Evolutionary conservation across 371 early-diverging fungal species (phyloP).

Genomic region (Mortierella sp.): DNA sequence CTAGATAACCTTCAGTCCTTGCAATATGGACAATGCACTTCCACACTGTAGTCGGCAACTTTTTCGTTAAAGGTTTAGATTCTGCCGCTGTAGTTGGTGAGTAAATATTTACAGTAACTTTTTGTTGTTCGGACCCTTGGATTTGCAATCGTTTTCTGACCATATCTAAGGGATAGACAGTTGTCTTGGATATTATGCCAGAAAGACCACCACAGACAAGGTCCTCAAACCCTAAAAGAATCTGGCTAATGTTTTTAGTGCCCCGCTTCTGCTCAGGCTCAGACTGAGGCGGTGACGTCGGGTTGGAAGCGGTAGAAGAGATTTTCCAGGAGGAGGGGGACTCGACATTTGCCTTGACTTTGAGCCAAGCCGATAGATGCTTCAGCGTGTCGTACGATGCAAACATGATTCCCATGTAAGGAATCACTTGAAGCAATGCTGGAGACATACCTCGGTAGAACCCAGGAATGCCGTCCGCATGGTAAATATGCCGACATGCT

Average conservation of each 20-base stretch:
- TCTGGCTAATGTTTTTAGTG: constrained; percentile 16
- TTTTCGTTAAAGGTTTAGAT: constrained; percentile 57
- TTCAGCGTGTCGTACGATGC: constrained; percentile 77
- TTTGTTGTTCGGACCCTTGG: constrained; percentile 41
- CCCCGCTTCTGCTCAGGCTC: not conserved
- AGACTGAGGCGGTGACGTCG: too few relatives aligned
- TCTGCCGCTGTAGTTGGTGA: constrained; percentile 46
- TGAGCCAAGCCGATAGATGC: constrained; percentile 56
- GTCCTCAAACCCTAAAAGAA: constrained; percentile 65
- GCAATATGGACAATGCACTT: constrained; percentile 72
- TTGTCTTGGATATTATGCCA: constrained; percentile 86
- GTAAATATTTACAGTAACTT: constrained; percentile 2
- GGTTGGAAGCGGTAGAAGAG: too few relatives aligned
- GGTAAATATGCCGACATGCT: constrained; percentile 74
- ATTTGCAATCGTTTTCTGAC: constrained; percentile 82
- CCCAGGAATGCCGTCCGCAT: constrained; percentile 82
- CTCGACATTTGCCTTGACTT: constrained; percentile 4
- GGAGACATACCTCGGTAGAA: constrained; percentile 92
- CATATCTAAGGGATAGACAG: constrained; percentile 93
- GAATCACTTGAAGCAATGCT: constrained; percentile 89
- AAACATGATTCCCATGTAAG: constrained; percentile 93
- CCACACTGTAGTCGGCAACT: constrained; percentile 61
- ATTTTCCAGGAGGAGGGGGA: not conserved
- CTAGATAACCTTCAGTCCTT: constrained; percentile 80
- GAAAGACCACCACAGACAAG: constrained; percentile 87